phyloP scores from a whole-genome alignment of 176 grass and related monocot genomes.

The Eremochloa ophiuroides region DNA sequence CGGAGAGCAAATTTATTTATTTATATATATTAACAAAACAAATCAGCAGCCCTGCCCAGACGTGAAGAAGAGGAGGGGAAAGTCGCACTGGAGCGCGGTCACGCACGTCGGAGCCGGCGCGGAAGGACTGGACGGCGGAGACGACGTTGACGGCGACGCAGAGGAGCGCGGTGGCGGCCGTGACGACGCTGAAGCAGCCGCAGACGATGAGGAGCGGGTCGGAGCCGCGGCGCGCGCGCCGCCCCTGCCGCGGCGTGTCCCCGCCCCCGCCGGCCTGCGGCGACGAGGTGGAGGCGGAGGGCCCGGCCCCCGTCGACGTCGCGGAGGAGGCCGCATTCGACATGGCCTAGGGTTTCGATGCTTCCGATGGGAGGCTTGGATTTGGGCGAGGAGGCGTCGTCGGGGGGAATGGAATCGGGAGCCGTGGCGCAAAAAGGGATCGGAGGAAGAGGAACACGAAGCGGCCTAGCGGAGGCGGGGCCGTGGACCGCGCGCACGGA shows the following conservation, averaged over 20 bases:
- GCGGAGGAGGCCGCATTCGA: background rate
- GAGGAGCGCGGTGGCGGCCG: conserved; percentile 58
- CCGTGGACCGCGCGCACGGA: background rate
- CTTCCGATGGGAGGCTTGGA: background rate
- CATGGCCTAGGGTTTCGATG: conserved; percentile 20
- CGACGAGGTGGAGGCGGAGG: background rate
- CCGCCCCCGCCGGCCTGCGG: background rate
- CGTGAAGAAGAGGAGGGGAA: background rate
- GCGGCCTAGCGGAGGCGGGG: too few relatives aligned
- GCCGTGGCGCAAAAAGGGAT: too few relatives aligned
- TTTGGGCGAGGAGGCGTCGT: too few relatives aligned
- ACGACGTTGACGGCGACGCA: conserved; percentile 85
- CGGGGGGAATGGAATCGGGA: too few relatives aligned
- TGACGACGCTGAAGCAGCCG: conserved; percentile 85
- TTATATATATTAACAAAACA: too few relatives aligned
- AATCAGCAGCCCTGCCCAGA: background rate
- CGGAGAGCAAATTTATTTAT: too few relatives aligned
- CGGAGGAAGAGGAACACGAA: background rate
- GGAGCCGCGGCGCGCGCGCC: background rate
- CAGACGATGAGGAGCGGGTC: conserved; percentile 89
- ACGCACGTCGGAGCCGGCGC: conserved; percentile 56
- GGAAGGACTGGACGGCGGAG: conserved; percentile 72
- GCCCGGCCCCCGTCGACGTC: background rate
- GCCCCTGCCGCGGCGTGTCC: background rate
- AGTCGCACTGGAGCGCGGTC: background rate